Base-by-base conservation (phyloP, 139 green algal species). In the Gonium pectorale region DNA sequence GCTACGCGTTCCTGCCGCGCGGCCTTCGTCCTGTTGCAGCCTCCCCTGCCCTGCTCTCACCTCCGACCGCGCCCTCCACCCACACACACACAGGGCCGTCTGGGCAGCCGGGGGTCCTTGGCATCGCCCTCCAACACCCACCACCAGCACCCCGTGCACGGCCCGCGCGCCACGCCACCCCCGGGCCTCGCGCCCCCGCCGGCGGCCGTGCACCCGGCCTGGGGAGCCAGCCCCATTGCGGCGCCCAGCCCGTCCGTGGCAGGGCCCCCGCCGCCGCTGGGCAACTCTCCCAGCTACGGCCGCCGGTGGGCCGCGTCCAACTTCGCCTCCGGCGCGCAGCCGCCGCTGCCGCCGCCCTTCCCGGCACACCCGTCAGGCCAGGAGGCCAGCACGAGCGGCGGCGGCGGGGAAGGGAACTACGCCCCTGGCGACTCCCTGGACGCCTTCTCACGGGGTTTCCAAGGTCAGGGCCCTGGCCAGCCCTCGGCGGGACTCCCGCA, bases 271-370 rank as follows among this genome's bases (percentile, higher is more conserved):
- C 33, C 38, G 51, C 26, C 72, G 33, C 33, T 74, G 4, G 62
- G 62, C 31, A 13, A 72, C 7, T 83, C 77, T 0, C 77, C 77
- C 33, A 83, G 77, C 62, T 83, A 74, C 22, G 77, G 77, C 11
- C 60, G 11, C 5, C 77, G 77, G 24, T 83, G 77, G 77, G 77
- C 77, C 0, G 22, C 43, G 1, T 37, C 26, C 62, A 83, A 62
- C 60, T 74, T 83, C 33, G 77, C 62, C 27, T 24, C 21, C 44
- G n/a, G 4, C 22, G 56, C 59, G 29, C 41, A 27, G 19, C 44
- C 37, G 29, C 35, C 35, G 37, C 35, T 15, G 37, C 35, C 69
- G 46, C 70, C 31, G 31, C 70, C 70, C 31, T 44, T 38, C 43
- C 67, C 67, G 1, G 40, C 67, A 40, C 21, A 49, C 24, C 37